Base-by-base conservation (phyloP, 441 rosid genomes). In the Syzygium malaccense region DNA sequence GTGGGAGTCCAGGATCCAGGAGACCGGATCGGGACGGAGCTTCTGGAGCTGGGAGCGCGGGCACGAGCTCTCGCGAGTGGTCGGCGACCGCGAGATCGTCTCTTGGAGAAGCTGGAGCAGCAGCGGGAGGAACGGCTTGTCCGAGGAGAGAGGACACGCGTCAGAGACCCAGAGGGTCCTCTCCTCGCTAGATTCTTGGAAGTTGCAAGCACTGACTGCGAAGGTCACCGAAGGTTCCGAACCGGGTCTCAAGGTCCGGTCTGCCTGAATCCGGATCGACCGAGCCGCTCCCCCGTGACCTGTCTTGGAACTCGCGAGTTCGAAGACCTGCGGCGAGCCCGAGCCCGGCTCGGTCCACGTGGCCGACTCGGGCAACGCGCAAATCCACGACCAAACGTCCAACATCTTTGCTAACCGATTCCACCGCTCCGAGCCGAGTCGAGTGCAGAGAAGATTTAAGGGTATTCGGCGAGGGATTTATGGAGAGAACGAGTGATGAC, bases 321-420 rank as follows among this genome's bases (percentile, higher is more conserved):
- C 92, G 85, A 92, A 92, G 86, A 88, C 56, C 10, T 83, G 89
- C 0, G 91, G 80, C 5, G 94, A 88, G 86, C 91, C 90, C 15
- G 94, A 93, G 85, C 92, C 91, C 19, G 94, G 91, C 51, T 90
- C 93, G 9, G 49, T n/a, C 91, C 93, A 92, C 55, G 89, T 88
- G 6, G 83, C 89, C 14, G 91, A 91, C 89, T 89, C 87, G 6
- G 92, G 94, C 6, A 96, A 94, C 89, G 92, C 94, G 83, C 93
- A 95, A 58, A 97, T 94, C 99, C 99, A 96, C 10, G 96, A 94
- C 98, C 99, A 97, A 11, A 96, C 88, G 79, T 95, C 95, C 94
- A 95, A 90, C 91, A 91, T 91, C 54, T 49, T 89, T 25, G 85
- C 26, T 8, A 53, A 1, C 10, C 11, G 79, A 49, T 68, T 60